Evolutionary conservation across 2,329 filamentous ascomycete species (phyloP).

Genomic region (Pseudogymnoascus sp.): DNA sequence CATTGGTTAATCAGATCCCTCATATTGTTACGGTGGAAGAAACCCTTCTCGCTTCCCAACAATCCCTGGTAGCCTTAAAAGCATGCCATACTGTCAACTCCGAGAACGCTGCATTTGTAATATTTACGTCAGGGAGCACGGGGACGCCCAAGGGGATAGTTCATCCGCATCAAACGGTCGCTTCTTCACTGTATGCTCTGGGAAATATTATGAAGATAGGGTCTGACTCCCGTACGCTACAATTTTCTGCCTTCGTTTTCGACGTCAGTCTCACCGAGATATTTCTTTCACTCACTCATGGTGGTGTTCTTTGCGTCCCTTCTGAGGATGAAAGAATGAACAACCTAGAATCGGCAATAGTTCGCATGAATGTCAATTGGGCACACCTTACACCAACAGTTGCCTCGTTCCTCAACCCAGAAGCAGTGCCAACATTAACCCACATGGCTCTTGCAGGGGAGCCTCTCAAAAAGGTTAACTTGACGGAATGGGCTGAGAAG

Average conservation of each 20-base stretch:
- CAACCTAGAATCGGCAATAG: constrained; percentile 16
- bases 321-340: constrained; percentile 18
- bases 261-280: constrained; percentile 20
- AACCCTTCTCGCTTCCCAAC: not conserved
- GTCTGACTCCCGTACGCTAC: constrained; percentile 15
- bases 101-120: constrained; percentile 16
- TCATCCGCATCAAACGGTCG: constrained; percentile 16
- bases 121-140: constrained; percentile 20
- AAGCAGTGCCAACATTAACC: constrained; percentile 11
- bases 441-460: constrained; percentile 33
- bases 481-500: constrained; percentile 28
- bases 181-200: constrained; percentile 8
- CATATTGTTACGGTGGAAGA: not conserved
- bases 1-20: not conserved
- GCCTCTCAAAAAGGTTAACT: constrained; percentile 44
- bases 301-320: constrained; percentile 20
- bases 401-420: constrained; percentile 14
- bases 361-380: constrained; percentile 16
- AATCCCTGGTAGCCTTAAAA: not conserved
- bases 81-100: constrained; percentile 1
- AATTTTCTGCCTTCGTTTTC: constrained; percentile 20
- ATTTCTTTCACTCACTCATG: constrained; percentile 18
- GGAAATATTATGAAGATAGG: constrained; percentile 5
- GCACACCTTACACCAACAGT: constrained; percentile 20
- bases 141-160: constrained; percentile 22